Percentiles rank a stretch among this genome's conserved stretches.
Evolutionary conservation across 352 stramenopile species (phyloP).

Genomic region (Phytophthora kernoviae): DNA sequence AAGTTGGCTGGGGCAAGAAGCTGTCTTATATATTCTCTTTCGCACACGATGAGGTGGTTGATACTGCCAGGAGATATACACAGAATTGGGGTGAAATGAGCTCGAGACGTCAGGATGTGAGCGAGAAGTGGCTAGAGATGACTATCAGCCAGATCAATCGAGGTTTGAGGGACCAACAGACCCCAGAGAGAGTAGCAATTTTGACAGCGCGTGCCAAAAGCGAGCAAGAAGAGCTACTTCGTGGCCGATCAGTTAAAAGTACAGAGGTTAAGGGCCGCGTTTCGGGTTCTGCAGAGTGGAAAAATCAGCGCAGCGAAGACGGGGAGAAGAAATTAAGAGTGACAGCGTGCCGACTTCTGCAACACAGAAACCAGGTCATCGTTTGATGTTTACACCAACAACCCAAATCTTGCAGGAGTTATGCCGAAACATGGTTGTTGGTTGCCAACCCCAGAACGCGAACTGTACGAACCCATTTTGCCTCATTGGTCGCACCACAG

Average conservation of each 20-base stretch:
- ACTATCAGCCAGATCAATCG: slow-evolving; percentile 66
- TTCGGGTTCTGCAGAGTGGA: slow-evolving; percentile 83
- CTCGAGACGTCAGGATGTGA: slow-evolving; percentile 63
- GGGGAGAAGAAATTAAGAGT: slow-evolving; percentile 32
- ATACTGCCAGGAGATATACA: slow-evolving; percentile 88
- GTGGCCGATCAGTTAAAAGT: slow-evolving; percentile 35
- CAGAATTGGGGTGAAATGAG: slow-evolving; percentile 71
- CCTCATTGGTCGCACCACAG: slow-evolving; percentile 22
- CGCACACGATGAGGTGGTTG: slow-evolving; percentile 87
- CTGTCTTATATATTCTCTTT: slow-evolving; percentile 93
- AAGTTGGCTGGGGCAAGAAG: slow-evolving; percentile 95
- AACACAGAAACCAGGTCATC: background rate
- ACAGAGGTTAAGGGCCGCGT: slow-evolving; percentile 71
- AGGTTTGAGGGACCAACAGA: slow-evolving; percentile 29
- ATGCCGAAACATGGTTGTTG: slow-evolving; percentile 51
- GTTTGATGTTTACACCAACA: slow-evolving; percentile 4
- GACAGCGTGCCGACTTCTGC: background rate
- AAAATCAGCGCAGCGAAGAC: slow-evolving; percentile 70
- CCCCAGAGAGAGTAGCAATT: slow-evolving; percentile 35
- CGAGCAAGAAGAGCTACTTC: slow-evolving; percentile 58
- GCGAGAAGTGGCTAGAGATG: slow-evolving; percentile 61
- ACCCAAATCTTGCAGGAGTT: slow-evolving; percentile 49
- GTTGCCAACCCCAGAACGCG: slow-evolving; percentile 33
- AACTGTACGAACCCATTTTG: slow-evolving; percentile 57
- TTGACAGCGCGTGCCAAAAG: slow-evolving; percentile 38